Evolutionary conservation across 2,329 filamentous ascomycete species (phyloP).

Genomic region (Exophiala calicioides): DNA sequence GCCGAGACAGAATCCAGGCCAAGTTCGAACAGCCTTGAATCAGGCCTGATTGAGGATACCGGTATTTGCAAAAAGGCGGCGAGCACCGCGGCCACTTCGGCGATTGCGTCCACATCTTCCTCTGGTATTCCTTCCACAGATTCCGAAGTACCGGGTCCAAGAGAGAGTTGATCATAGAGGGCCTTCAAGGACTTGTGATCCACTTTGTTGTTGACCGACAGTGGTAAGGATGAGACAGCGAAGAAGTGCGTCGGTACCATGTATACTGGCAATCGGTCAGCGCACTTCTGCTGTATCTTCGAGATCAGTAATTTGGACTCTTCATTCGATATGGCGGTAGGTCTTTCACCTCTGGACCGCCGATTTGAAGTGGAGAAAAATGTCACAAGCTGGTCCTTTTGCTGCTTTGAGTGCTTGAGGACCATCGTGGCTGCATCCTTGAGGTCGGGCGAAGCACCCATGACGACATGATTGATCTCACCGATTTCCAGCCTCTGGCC

Average conservation of each 20-base stretch:
- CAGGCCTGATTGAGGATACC: constrained; percentile 48
- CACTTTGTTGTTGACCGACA: constrained; percentile 88
- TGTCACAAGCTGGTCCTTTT: constrained; percentile 80
- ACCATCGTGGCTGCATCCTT: constrained; percentile 77
- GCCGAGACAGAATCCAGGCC: constrained; percentile 87
- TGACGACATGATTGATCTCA: constrained; percentile 85
- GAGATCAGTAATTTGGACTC: constrained; percentile 45
- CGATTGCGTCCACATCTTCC: constrained; percentile 34
- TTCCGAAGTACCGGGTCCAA: constrained; percentile 60
- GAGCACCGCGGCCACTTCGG: constrained; percentile 52
- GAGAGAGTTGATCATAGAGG: constrained; percentile 59
- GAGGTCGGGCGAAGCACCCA: constrained; percentile 57
- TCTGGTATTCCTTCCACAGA: constrained; percentile 47
- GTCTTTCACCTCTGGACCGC: constrained; percentile 21
- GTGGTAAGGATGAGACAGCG: constrained; percentile 68
- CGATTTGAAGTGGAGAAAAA: constrained; percentile 57
- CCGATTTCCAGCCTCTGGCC: constrained; percentile 87
- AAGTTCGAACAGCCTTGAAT: constrained; percentile 76
- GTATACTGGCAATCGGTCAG: constrained; percentile 70
- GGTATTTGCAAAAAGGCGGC: constrained; percentile 49
- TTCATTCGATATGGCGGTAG: constrained; percentile 41
- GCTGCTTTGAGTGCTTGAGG: constrained; percentile 66
- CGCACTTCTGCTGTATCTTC: constrained; percentile 64
- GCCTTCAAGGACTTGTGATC: constrained; percentile 69
- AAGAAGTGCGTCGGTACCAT: constrained; percentile 90